Evolutionary conservation across 345 rosid genomes (phyloP), one percentile per base, ranked within the genome.

Genomic region (Excoecaria agallocha): DNA sequence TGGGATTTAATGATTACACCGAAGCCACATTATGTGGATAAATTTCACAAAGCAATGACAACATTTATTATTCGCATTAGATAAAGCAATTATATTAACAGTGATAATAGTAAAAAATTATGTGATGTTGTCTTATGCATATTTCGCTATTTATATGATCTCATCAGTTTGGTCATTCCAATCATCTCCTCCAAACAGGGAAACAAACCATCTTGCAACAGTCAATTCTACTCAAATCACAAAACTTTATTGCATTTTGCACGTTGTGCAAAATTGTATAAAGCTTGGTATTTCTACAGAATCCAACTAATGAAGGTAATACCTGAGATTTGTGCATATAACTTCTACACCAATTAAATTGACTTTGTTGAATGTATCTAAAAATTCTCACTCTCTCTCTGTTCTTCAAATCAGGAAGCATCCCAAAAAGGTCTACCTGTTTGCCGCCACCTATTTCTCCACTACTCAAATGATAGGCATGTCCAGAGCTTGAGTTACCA

Each of bases 361-460:
- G 25, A 17, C 54, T 63, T 66, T 1, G 17, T 5, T 25, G 12
- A 16, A 73, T 37, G 64, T n/a, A 72, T 74, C 82, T 75, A 51
- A 81, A 65, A 46, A 58, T 63, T 59, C 22, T 38, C 8, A 11
- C 20, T 22, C 30, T 45, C 10, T 45, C n/a, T 76, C 38, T 62
- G 25, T 64, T 20, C 69, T 54, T 19, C 5, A 25, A 74, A 64
- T 75, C 84, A 88, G 94, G 90, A 90, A 83, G 89, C 90, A 6
- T 71, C 88, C 74, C 72, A 77, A 20, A 88, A 78, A 84, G 94
- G 94, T 17, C 82, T 86, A 45, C 94, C 91, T 13, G 76, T 90
- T 55, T 90, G 94, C 86, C 88, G 94, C 60, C 94, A 88, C 85
- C 74, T 88, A 59, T 88, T 90, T 78, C 84, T 88, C 76, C 94